These are phyloP conservation scores for Eimeria sp. DNA, from an alignment of 169 alveolate species.

Conservation along the genomic window DNA sequence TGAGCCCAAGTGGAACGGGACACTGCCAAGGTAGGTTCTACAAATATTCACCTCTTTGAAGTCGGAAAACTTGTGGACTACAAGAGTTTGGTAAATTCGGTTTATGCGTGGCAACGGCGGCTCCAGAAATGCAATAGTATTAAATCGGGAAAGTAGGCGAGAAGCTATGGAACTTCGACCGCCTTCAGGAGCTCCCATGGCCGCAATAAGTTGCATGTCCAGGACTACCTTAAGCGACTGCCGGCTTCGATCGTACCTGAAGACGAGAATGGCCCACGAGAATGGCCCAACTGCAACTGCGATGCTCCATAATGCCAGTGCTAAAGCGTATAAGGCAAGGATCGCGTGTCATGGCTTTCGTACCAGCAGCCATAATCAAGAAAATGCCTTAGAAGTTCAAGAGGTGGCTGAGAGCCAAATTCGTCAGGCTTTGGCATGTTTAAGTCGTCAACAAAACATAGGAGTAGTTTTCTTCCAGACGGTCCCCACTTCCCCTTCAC, in stretches of 20 bases:
- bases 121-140: constrained; percentile 88
- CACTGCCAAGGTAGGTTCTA: not conserved
- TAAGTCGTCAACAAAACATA: constrained; percentile 96
- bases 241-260: constrained; percentile 94
- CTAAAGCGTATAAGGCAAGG: not conserved
- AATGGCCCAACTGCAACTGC: not conserved
- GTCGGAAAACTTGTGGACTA: constrained; percentile 79
- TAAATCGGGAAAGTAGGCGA: constrained; percentile 93
- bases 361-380: constrained; percentile 96
- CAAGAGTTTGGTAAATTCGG: constrained; percentile 92
- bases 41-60: constrained; percentile 70
- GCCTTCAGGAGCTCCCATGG: constrained; percentile 98
- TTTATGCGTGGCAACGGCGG: constrained; percentile 84
- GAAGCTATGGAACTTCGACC: constrained; percentile 96
- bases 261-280: not conserved
- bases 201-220: constrained; percentile 95
- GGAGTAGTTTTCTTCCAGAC: constrained; percentile 94
- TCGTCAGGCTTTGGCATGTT: constrained; percentile 98
- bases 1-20: too few relatives aligned
- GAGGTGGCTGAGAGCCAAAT: constrained; percentile 97
- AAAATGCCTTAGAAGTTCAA: constrained; percentile 97
- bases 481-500: constrained; percentile 96
- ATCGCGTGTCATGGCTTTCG: constrained; percentile 82
- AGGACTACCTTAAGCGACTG: constrained; percentile 91
- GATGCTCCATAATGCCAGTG: constrained; percentile 4